Conservation (phyloP, 2,329 filamentous ascomycete genomes). For the Aspergillus candidus region DNA sequence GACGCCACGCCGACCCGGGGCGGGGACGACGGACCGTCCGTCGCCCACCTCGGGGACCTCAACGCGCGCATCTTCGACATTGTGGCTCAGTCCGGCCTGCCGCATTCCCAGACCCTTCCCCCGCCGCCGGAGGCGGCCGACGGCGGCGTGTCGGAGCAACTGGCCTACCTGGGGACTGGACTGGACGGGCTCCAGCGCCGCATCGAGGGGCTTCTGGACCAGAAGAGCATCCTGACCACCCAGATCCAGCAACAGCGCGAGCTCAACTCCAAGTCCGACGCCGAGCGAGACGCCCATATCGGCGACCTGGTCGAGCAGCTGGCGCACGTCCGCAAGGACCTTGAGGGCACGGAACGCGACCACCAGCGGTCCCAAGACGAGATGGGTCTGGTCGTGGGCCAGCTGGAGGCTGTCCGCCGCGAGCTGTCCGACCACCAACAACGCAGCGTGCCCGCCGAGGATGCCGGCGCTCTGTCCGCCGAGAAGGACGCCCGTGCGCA, state of each 20-base stretch:
- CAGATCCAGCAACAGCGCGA: slow-evolving; percentile 95
- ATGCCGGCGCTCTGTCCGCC: slow-evolving; percentile 22
- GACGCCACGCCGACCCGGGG: slow-evolving; percentile 4
- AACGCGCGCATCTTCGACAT: slow-evolving; percentile 60
- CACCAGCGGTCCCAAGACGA: slow-evolving; percentile 35
- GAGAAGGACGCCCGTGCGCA: slow-evolving; percentile 25
- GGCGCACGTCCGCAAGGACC: slow-evolving; percentile 58
- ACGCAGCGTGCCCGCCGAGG: slow-evolving; percentile 24
- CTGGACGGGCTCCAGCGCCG: slow-evolving; percentile 74
- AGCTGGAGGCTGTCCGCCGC: slow-evolving; percentile 38
- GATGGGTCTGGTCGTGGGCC: slow-evolving; percentile 37
- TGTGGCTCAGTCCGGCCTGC: slow-evolving; percentile 43
- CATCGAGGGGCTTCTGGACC: slow-evolving; percentile 72
- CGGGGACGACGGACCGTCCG: slow-evolving; percentile 35
- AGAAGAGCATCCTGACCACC: slow-evolving; percentile 80
- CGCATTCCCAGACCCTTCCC: slow-evolving; percentile 44
- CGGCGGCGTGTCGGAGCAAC: slow-evolving; percentile 58
- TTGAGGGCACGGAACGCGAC: slow-evolving; percentile 49
- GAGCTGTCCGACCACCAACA: slow-evolving; percentile 30
- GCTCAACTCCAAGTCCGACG: slow-evolving; percentile 80
- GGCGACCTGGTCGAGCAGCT: slow-evolving; percentile 42
- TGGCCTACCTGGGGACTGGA: slow-evolving; percentile 69
- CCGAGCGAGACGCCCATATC: slow-evolving; percentile 46
- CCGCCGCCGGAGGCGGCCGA: slow-evolving; percentile 54
- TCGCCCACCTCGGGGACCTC: slow-evolving; percentile 54